Evolutionary conservation across 2,329 filamentous ascomycete species (phyloP), one percentile per base, ranked within the genome.

Genomic region (Zymoseptoria ardabiliae): DNA sequence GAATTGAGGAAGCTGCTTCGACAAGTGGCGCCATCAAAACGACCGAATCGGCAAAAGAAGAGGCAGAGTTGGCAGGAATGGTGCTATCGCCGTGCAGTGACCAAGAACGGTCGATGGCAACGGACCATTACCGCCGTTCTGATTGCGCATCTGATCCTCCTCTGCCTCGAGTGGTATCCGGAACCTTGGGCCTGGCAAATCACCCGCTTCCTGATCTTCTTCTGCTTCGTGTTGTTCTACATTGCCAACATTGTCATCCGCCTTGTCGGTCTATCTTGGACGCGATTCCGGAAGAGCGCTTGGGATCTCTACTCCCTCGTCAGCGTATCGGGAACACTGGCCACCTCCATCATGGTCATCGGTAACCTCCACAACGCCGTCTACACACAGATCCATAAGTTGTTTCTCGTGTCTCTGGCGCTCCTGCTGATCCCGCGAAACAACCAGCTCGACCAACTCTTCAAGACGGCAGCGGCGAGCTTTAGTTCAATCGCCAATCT

Each of bases 401-500:
- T 96, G 61, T 97, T 96, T 73, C 81, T 99, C 30, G 94, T 97
- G 20, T 88, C 90, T 8, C 88, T 97, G 57, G 87, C 94, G 2
- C 81, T 97, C 8, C 80, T 99, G 55, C 82, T 99, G 35, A 99
- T 99, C 62, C 94, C 94, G 1, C 85, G 95, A 55, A 99, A 99
- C 72, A 95, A 99, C 68, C 92, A 96, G 54, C 82, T 99, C 21
- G 95, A 99, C 72, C 94, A 99, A 73, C 84, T 99, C 0, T 99
- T 99, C 84, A 99, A 99, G 75, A 99, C 95, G 1, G 95, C 93
- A 0, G 94, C 94, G 10, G 94, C 93, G 56, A 96, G 90, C 85
- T 77, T 99, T 67, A 88, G 90, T 2, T 86, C 90, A 19, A 99
- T 99, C 66, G 85, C 88, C 59, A 99, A 97, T 70, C 79, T 99